Evolutionary conservation across 1,139 yeast species (phyloP), one percentile per base, ranked within the genome.

Genomic region (Pichia sp.): DNA sequence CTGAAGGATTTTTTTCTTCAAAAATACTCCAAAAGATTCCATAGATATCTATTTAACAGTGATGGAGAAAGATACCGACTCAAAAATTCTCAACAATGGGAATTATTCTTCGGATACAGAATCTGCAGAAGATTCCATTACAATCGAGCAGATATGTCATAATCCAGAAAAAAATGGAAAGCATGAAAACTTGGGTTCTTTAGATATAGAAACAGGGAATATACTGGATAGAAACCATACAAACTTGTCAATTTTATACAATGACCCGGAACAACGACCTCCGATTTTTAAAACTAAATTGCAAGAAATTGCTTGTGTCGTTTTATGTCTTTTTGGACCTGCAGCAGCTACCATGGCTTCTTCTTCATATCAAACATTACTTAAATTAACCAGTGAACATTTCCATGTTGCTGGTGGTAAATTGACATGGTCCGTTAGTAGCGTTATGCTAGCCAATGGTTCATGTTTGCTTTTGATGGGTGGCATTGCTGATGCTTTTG

Each of bases 401-500:
- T 69, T 68, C 42, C 42, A 54, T 25, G 55, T 66, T 6, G 39
- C 54, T 8, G 72, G 71, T 30, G 71, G 72, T 22, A 42, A 54
- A 27, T 51, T 69, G 11, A 62, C 72, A 2, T 69, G 74, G 75
- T 56, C 66, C 8, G 58, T 65, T 11, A 59, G 67, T 10, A 59
- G 69, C 15, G 63, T 68, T 25, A 58, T 60, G 34, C 54, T 69
- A 18, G 71, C 70, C 2, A 62, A 65, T 39, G 74, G 73, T 16
- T 55, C 72, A 2, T 61, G 66, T 35, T 52, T 70, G 29, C 51
- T 69, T 23, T 43, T 70, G 13, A 61, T 65, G 60, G 71, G 73
- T n/a, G 68, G 66, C 19, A 46, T 69, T 22, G 68, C 73, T 1
- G 75, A 69, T 51, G 63, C 66, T 3, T 53, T 70, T 48, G 74